phyloP scores from a whole-genome alignment of 495 filamentous ascomycete species.

The Friedmanniomyces endolithicus region DNA sequence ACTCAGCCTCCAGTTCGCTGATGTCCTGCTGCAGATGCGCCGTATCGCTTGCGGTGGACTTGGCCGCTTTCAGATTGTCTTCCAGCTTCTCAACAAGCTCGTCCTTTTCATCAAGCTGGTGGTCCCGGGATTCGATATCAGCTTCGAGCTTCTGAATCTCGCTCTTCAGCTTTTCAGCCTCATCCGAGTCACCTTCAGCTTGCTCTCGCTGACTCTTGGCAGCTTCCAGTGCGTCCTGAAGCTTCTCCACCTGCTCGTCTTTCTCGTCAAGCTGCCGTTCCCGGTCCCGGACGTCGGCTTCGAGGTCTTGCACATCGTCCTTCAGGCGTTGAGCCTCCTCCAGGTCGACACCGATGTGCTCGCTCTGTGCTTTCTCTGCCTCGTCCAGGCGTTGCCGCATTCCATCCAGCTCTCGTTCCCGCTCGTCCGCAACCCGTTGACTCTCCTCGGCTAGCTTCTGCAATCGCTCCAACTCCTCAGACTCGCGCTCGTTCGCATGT shows the following conservation, averaged over 20 bases:
- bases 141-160: constrained; percentile 57
- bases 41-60: neutral
- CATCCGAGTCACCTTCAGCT: constrained; percentile 31
- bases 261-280: constrained; percentile 47
- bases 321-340: constrained; percentile 50
- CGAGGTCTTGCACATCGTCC: constrained; percentile 56
- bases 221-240: constrained; percentile 40
- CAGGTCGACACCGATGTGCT: constrained; percentile 23
- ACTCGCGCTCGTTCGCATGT: constrained; percentile 50
- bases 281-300: constrained; percentile 52
- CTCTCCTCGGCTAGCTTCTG: constrained; percentile 23
- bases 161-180: constrained; percentile 51
- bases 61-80: constrained; percentile 39
- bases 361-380: constrained; percentile 23
- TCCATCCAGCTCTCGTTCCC: constrained; percentile 25
- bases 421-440: constrained; percentile 33
- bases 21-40: constrained; percentile 16
- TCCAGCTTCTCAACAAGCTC: constrained; percentile 40
- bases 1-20: constrained; percentile 20
- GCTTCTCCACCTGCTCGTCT: constrained; percentile 43
- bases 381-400: constrained; percentile 24
- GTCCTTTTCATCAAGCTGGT: constrained; percentile 44
- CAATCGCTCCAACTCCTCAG: constrained; percentile 46
- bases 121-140: constrained; percentile 52
- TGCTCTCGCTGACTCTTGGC: constrained; percentile 11